These are phyloP conservation scores for Cudoniella acicularis DNA, from an alignment of 495 filamentous ascomycete species.

Conservation along the genomic window DNA sequence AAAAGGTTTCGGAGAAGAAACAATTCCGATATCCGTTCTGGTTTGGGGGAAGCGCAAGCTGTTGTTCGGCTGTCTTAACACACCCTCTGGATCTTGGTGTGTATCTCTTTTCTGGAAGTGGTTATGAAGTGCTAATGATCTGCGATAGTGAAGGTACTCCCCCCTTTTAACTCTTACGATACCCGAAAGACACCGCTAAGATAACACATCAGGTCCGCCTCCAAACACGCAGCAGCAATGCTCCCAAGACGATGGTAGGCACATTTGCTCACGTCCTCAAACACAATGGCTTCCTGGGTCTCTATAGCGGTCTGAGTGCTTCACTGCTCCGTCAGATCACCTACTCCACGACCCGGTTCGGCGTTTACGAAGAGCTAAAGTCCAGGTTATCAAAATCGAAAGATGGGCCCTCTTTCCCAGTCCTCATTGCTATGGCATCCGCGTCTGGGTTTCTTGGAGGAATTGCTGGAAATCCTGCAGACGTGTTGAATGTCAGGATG, in stretches of 20 bases:
- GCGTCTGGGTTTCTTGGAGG: constrained; percentile 87
- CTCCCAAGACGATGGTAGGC: constrained; percentile 70
- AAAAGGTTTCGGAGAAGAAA: constrained; percentile 33
- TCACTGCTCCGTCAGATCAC: constrained; percentile 88
- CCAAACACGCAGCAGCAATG: constrained; percentile 70
- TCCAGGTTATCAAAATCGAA: constrained; percentile 49
- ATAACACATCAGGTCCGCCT: constrained; percentile 65
- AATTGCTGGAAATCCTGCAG: constrained; percentile 86
- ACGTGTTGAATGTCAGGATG: constrained; percentile 98
- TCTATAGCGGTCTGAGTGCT: constrained; percentile 88
- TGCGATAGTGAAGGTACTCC: constrained; percentile 48
- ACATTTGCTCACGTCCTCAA: constrained; percentile 75
- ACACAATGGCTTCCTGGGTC: constrained; percentile 58
- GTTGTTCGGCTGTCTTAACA: constrained; percentile 83
- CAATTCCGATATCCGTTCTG: constrained; percentile 75
- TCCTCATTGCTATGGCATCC: constrained; percentile 75
- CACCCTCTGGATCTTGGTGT: constrained; percentile 83
- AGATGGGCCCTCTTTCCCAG: constrained; percentile 52
- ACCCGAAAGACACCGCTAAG: background rate
- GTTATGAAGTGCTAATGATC: too few species aligned
- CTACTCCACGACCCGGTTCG: constrained; percentile 90
- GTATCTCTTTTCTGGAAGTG: constrained; percentile 28
- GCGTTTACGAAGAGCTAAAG: constrained; percentile 92
- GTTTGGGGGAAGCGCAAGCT: constrained; percentile 91
- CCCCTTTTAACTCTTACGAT: background rate